phyloP scores from a whole-genome alignment of 306 rosid genomes.

The Quercus rubra region DNA sequence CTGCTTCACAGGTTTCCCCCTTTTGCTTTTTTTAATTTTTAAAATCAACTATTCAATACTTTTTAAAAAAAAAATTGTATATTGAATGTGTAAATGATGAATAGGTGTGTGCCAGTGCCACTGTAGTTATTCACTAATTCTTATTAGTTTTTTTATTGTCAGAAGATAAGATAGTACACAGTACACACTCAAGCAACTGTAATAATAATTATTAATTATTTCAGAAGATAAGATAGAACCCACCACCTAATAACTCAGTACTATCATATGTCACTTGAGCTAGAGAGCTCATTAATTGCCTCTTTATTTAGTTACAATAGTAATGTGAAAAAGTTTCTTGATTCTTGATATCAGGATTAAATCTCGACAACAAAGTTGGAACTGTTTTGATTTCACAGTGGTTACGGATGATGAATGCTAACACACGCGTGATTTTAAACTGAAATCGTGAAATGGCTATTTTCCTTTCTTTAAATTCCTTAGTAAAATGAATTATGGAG shows the following conservation, averaged over 20 bases:
- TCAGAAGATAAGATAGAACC: too few species aligned
- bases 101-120: not conserved
- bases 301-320: not conserved
- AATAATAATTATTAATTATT: too few species aligned
- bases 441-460: too few species aligned
- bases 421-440: too few species aligned
- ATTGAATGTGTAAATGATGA: not conserved
- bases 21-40: not conserved
- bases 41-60: not conserved
- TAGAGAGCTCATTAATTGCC: not conserved
- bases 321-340: not conserved
- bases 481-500: too few species aligned
- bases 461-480: too few species aligned
- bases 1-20: slow-evolving; percentile 73
- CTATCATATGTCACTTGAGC: too few species aligned
- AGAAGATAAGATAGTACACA: too few species aligned
- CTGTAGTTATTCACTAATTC: too few species aligned
- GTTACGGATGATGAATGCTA: not conserved
- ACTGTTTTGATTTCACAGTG: not conserved
- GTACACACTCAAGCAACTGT: too few species aligned
- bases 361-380: not conserved
- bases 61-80: not conserved
- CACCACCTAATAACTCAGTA: too few species aligned
- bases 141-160: too few species aligned
- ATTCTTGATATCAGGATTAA: not conserved